Base-by-base conservation (phyloP, 768 basidiomycete genomes). In the Ramaria rubella region DNA sequence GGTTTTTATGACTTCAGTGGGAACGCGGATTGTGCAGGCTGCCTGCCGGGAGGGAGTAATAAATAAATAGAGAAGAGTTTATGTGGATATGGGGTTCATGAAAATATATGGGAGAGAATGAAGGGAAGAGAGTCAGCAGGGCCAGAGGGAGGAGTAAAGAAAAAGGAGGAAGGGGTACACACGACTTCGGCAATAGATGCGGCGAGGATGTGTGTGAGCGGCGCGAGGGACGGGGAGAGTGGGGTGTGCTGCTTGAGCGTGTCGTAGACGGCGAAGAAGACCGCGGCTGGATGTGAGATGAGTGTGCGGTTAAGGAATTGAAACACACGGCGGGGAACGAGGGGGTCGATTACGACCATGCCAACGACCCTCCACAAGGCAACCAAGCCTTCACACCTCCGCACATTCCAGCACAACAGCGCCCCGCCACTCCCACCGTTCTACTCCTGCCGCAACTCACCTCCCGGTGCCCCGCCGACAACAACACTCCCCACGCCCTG, bases 1-100 rank as follows among this genome's bases (percentile, higher is more conserved):
- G 9, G 91, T 94, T 69, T 98, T 98, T 72, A 97, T 87, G 29
- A 98, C 87, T 68, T 97, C 95, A 0, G 94, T 96, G 1, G 94
- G 94, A 2, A 98, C 94, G 26, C 56, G 46, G 34, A 49, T 40
- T 21, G 42, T 30, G 17, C 56, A 57, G 15, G 50, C 56, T 57
- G 49, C 46, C 56, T 52, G 53, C 12, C 26, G 21, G 40, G 49
- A 30, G 21, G n/a, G n/a, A n/a, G n/a, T n/a, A n/a, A n/a, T n/a
- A 52, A 38, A 29, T 15, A 31, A 12, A 23, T 4, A 24, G 8
- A 26, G n/a, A 43, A 60, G 30, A 34, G 43, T 30, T 52, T 42
- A 54, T 59, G 40, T 43, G 45, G 12, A 2, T 8, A 52, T 66
- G 40, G 62, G 54, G 40, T 52, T 19, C 29, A 44, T 21, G 36